These are phyloP conservation scores for Hebeloma cylindrosporum DNA, from an alignment of 768 basidiomycete genomes.

Conservation along the genomic window DNA sequence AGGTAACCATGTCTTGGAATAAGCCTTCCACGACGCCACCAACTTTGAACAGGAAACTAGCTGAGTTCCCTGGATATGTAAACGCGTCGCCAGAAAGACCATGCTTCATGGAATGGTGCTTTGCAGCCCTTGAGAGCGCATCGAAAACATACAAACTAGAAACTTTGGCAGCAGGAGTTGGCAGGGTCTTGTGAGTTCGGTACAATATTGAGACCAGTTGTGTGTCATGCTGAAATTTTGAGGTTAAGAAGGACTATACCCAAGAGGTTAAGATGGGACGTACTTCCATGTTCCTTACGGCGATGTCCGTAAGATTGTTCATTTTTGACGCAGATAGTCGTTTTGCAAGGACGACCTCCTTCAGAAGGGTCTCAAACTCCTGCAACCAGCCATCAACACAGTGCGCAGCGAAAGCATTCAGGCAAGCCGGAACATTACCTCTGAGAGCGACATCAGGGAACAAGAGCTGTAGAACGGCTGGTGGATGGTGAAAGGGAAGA, in stretches of 20 bases:
- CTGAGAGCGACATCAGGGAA: slow-evolving; percentile 38
- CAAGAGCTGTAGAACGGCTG: slow-evolving; percentile 9
- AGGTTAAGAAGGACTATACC: neutral
- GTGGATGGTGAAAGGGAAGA: slow-evolving; percentile 14
- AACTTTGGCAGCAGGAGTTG: slow-evolving; percentile 62
- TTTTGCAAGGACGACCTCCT: slow-evolving; percentile 80
- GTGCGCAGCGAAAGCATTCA: neutral
- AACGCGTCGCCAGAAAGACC: slow-evolving; percentile 55
- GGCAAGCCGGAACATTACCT: too few relatives aligned
- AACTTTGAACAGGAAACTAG: slow-evolving; percentile 85
- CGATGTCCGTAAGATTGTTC: slow-evolving; percentile 69
- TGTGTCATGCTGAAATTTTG: slow-evolving; percentile 67
- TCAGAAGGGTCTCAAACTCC: slow-evolving; percentile 80
- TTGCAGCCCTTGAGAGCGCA: slow-evolving; percentile 84
- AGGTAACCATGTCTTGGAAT: slow-evolving; percentile 77
- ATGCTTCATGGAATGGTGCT: slow-evolving; percentile 64
- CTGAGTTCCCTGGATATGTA: slow-evolving; percentile 63
- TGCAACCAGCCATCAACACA: slow-evolving; percentile 31
- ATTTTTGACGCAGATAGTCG: slow-evolving; percentile 88
- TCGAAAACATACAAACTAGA: slow-evolving; percentile 93
- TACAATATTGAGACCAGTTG: slow-evolving; percentile 87
- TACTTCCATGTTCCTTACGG: slow-evolving; percentile 78
- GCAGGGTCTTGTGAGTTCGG: slow-evolving; percentile 81
- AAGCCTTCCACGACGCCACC: slow-evolving; percentile 90
- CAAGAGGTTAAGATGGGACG: slow-evolving; percentile 23